These are phyloP conservation scores for Sphaerulina vaccinii DNA, from an alignment of 2,329 filamentous ascomycete species.

Conservation along the genomic window DNA sequence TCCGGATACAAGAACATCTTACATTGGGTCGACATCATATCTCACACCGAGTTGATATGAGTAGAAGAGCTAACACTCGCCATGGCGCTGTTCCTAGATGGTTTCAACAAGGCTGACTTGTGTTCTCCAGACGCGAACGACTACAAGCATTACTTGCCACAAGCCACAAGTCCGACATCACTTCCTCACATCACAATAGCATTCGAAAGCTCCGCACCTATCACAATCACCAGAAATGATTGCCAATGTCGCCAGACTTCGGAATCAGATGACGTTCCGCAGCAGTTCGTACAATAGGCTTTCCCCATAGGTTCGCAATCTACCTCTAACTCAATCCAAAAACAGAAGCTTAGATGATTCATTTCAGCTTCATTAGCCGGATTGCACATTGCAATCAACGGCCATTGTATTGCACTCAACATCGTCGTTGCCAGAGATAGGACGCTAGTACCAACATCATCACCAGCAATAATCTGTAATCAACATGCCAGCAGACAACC, in stretches of 20 bases:
- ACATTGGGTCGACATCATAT: neutral
- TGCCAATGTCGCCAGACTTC: slow-evolving; percentile 2
- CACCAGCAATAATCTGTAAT: neutral
- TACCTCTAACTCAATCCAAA: slow-evolving; percentile 10
- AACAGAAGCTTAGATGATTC: slow-evolving; percentile 9
- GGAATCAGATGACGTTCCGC: neutral
- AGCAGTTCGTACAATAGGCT: slow-evolving; percentile 3
- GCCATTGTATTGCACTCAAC: neutral
- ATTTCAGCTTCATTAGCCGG: too few relatives aligned
- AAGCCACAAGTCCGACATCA: neutral
- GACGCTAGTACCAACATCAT: neutral
- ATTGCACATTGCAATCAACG: too few relatives aligned
- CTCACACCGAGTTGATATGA: neutral
- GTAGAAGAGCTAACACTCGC: neutral
- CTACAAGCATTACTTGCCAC: too few relatives aligned
- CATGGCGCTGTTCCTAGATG: too few relatives aligned
- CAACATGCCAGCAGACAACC: neutral
- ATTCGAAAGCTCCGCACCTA: neutral
- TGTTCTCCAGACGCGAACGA: too few relatives aligned
- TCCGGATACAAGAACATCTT: neutral
- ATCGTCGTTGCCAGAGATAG: neutral
- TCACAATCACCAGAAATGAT: neutral
- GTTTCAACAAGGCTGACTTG: too few relatives aligned
- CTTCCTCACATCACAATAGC: neutral
- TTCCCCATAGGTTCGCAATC: neutral